A percentile compares a stretch with the other conserved stretches of the same genome.
phyloP scores from a whole-genome alignment of 2,329 filamentous ascomycete species.

The Davidsoniella eucalypti region DNA sequence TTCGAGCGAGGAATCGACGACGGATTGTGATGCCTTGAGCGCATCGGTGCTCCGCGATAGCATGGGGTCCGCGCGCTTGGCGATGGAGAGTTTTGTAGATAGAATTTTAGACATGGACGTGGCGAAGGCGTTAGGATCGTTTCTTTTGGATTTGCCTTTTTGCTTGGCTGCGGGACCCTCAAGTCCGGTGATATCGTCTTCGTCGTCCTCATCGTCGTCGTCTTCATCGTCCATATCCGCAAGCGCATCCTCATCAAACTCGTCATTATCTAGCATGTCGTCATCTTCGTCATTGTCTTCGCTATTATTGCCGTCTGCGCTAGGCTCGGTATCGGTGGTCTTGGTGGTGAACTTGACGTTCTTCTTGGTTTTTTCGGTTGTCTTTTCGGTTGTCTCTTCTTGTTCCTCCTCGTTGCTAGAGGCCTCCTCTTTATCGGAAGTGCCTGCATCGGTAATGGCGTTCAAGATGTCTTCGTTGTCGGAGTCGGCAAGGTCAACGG shows the following conservation, averaged over 20 bases:
- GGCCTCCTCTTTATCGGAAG: conserved; percentile 21
- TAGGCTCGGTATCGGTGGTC: conserved; percentile 14
- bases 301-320: conserved; percentile 17
- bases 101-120: conserved; percentile 90
- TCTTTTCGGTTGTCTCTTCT: conserved; percentile 19
- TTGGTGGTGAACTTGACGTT: conserved; percentile 11
- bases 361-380: conserved; percentile 16
- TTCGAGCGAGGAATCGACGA: conserved; percentile 64
- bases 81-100: conserved; percentile 67
- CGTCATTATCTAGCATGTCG: conserved; percentile 21
- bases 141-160: conserved; percentile 57
- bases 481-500: conserved; percentile 38
- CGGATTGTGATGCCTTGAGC: conserved; percentile 51
- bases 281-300: conserved; percentile 12
- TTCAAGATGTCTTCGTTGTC: conserved; percentile 43
- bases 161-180: conserved; percentile 16
- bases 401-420: conserved; percentile 22
- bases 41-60: conserved; percentile 67
- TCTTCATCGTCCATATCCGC: conserved; percentile 18
- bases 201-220: conserved; percentile 17
- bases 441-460: conserved; percentile 29
- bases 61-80: conserved; percentile 78
- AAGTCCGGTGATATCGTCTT: conserved; percentile 22
- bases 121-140: conserved; percentile 81
- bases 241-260: conserved; percentile 17